Base-by-base conservation (phyloP, 2,329 filamentous ascomycete genomes). In the Penicillium expansum region DNA sequence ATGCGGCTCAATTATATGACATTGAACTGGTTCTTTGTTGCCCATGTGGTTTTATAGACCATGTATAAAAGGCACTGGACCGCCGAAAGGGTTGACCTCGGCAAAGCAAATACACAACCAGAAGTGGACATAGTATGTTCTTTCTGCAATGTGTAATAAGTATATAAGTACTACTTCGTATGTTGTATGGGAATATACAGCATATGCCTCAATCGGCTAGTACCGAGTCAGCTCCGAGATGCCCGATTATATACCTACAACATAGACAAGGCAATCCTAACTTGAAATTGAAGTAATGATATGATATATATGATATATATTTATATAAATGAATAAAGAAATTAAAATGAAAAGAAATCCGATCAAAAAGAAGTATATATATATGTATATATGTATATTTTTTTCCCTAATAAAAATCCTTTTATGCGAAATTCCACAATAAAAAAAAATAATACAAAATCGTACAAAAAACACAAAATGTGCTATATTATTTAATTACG, bases 381-480 rank as follows among this genome's bases (percentile, higher is more conserved):
- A n/a, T n/a, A n/a, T n/a, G n/a, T n/a, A n/a, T n/a, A n/a, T n/a
- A 24, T 24, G 16, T 18, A 29, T 22, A 4, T 10, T 37, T n/a
- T n/a, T 16, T 37, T n/a, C n/a, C 8, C 7, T 13, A 3, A 22
- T 4, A 45, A 52, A 32, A 32, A n/a, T n/a, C 20, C 30, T 30
- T 55, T 48, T 48, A 37, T 57, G 42, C 45, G 47, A 52, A 56
- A 62, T 63, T 63, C 61, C 61, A 63, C 62, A 60, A 56, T 48
- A 52, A 52, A 45, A 54, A 33, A n/a, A n/a, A n/a, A n/a, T n/a
- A n/a, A n/a, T n/a, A n/a, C 16, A 33, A 9, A 13, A 20, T 10
- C 9, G 13, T 30, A 27, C 35, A 38, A 51, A 51, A 49, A 51
- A 44, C 14, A 27, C 16, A 48, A 48, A 45, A 32, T 32, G 43